A percentile compares a stretch with the other conserved stretches of the same genome.
phyloP scores from a whole-genome alignment of 1,284 basidiomycete genomes.

The Ganoderma sinense region DNA sequence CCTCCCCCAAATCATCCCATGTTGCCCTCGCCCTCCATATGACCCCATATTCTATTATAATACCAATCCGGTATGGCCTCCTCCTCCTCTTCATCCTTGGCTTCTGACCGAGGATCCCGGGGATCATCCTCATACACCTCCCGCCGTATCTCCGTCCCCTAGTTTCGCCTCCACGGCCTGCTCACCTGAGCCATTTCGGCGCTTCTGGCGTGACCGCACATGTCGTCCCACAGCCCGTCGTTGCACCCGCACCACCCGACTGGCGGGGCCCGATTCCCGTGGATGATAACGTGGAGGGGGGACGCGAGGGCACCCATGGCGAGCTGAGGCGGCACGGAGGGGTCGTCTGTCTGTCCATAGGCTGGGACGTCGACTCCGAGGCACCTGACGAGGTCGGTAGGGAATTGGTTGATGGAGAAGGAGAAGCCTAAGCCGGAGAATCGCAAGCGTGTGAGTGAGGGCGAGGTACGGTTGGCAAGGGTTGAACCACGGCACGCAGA shows the following conservation, averaged over 20 bases:
- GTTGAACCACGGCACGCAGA: background rate
- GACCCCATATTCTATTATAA: background rate
- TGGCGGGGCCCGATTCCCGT: background rate
- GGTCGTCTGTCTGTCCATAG: background rate
- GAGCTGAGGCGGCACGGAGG: too few species aligned
- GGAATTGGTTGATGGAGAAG: background rate
- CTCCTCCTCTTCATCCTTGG: background rate
- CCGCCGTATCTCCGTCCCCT: constrained; percentile 1
- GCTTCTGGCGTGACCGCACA: background rate
- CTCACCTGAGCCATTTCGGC: background rate
- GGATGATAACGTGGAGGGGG: constrained; percentile 2
- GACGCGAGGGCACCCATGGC: background rate
- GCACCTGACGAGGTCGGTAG: background rate
- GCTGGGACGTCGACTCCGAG: background rate
- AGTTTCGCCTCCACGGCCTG: background rate
- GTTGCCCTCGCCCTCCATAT: background rate
- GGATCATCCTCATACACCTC: constrained; percentile 1
- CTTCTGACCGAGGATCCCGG: background rate
- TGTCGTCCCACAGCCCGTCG: background rate
- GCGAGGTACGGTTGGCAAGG: background rate
- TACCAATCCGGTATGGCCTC: background rate
- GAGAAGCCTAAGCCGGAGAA: background rate
- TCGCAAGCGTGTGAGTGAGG: constrained; percentile 6
- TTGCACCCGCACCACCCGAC: background rate
- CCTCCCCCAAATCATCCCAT: too few species aligned